Conservation (phyloP, 257 asterid species). For the Solanum sitiens region DNA sequence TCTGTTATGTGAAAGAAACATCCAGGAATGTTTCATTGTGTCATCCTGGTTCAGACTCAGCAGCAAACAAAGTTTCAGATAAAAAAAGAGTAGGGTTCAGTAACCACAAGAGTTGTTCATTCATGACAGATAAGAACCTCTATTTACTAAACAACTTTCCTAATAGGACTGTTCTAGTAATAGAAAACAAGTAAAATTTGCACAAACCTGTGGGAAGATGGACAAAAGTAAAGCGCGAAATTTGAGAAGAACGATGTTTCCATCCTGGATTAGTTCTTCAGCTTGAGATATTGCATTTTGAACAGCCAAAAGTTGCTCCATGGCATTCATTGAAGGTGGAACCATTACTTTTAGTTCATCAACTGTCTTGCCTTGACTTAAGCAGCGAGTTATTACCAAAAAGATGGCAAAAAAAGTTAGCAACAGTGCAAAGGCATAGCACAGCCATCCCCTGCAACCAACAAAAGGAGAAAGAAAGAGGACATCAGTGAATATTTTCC, state of each 20-base stretch:
- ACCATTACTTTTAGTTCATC: slow-evolving; percentile 70
- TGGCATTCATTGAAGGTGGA: slow-evolving; percentile 76
- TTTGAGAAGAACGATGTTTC: slow-evolving; percentile 71
- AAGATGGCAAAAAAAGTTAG: slow-evolving; percentile 46
- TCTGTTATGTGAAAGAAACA: background rate
- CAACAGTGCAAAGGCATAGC: slow-evolving; percentile 36
- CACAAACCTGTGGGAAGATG: slow-evolving; percentile 75
- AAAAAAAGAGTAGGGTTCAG: background rate
- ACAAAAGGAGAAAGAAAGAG: background rate
- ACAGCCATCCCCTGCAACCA: slow-evolving; percentile 78
- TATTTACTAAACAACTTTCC: background rate
- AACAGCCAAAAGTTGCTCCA: slow-evolving; percentile 97
- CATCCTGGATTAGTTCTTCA: slow-evolving; percentile 84
- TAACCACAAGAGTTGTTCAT: background rate
- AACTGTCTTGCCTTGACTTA: slow-evolving; percentile 44
- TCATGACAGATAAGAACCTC: background rate
- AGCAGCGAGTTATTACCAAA: slow-evolving; percentile 63
- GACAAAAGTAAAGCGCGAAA: slow-evolving; percentile 69
- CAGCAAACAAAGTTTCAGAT: background rate
- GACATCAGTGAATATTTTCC: background rate
- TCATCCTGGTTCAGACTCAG: background rate
- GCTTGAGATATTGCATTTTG: slow-evolving; percentile 83
- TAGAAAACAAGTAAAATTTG: background rate
- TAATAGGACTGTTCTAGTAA: background rate
- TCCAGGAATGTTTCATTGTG: background rate